Conservation (phyloP, 768 basidiomycete species). For the Hygrophorus russula region DNA sequence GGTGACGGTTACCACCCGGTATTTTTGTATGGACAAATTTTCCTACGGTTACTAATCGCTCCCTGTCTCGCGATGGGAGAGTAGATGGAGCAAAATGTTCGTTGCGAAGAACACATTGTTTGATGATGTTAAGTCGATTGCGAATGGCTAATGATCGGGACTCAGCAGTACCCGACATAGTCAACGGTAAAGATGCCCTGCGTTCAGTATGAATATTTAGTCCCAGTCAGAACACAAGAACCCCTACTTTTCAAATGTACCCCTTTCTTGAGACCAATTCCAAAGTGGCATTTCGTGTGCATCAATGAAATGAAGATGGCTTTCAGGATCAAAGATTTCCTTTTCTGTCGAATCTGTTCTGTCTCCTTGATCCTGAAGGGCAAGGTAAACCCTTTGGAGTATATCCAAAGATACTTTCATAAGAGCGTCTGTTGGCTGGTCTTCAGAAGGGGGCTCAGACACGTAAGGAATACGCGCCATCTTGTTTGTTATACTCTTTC, state of each 20-base stretch:
- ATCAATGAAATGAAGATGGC: constrained; percentile 73
- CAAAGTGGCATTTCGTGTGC: constrained; percentile 95
- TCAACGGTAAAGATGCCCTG: constrained; percentile 44
- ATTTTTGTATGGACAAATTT: background rate
- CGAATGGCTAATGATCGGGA: constrained; percentile 71
- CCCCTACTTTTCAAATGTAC: constrained; percentile 78
- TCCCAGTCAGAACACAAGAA: background rate
- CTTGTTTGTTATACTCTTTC: constrained; percentile 83
- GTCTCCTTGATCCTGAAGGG: constrained; percentile 57
- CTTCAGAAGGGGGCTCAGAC: background rate
- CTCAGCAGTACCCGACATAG: constrained; percentile 76
- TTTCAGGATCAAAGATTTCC: constrained; percentile 67
- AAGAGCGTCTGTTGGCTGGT: constrained; percentile 43
- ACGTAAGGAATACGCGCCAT: constrained; percentile 37
- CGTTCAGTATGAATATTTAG: constrained; percentile 3
- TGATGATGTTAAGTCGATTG: constrained; percentile 83
- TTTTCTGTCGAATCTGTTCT: constrained; percentile 32
- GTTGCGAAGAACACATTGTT: constrained; percentile 86
- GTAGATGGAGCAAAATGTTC: constrained; percentile 98
- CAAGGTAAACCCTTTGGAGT: constrained; percentile 62
- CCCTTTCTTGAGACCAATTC: constrained; percentile 80
- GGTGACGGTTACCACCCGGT: background rate
- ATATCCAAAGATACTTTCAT: constrained; percentile 73
- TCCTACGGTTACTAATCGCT: constrained; percentile 77
- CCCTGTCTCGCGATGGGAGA: constrained; percentile 78